phyloP scores from a whole-genome alignment of 805 yeast species.

The Scheffersomyces lignosus region DNA sequence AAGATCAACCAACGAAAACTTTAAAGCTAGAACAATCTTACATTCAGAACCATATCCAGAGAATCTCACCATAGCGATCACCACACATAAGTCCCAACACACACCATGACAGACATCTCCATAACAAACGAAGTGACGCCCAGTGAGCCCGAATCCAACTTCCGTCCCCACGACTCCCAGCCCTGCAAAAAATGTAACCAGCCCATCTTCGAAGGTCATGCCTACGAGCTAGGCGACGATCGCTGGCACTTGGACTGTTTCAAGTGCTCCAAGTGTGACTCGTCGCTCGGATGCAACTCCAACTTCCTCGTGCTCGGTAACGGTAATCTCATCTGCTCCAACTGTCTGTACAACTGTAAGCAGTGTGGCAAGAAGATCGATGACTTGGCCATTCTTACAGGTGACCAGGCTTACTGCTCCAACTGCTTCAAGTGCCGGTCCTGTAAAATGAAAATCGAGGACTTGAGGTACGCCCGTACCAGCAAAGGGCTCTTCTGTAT shows the following conservation, averaged over 20 bases:
- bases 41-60: too few relatives aligned
- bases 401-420: slow-evolving; percentile 93
- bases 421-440: slow-evolving; percentile 86
- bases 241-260: slow-evolving; percentile 97
- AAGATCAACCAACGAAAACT: too few relatives aligned
- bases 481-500: slow-evolving; percentile 91
- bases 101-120: neutral
- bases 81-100: too few relatives aligned
- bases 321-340: slow-evolving; percentile 85
- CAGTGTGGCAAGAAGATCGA: slow-evolving; percentile 85
- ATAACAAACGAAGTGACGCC: neutral
- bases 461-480: slow-evolving; percentile 87
- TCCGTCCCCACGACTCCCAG: slow-evolving; percentile 17
- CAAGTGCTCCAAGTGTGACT: slow-evolving; percentile 80
- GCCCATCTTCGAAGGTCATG: slow-evolving; percentile 83
- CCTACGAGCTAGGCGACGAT: slow-evolving; percentile 90
- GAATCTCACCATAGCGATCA: too few relatives aligned
- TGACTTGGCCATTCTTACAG: slow-evolving; percentile 91
- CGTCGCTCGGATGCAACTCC: slow-evolving; percentile 79
- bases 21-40: too few relatives aligned
- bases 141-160: neutral
- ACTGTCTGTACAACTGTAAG: slow-evolving; percentile 88
- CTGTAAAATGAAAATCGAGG: slow-evolving; percentile 83
- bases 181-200: slow-evolving; percentile 40
- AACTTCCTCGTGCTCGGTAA: slow-evolving; percentile 91